These are phyloP conservation scores for Agapanthus africanus DNA, from an alignment of 106 monocot species.

Conservation along the genomic window DNA sequence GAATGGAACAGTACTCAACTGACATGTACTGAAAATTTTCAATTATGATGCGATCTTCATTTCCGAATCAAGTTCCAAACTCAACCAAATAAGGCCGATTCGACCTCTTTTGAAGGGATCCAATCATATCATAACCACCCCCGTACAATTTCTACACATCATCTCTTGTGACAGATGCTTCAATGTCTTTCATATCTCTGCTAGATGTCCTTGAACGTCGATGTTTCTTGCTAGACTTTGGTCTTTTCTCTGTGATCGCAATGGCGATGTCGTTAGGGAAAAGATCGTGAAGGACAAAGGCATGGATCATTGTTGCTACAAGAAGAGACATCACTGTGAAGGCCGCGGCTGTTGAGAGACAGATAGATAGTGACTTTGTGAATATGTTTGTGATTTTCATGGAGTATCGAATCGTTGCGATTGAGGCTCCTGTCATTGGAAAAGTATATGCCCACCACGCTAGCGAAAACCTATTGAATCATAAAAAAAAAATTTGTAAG, in stretches of 20 bases:
- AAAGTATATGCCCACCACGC: constrained; percentile 88
- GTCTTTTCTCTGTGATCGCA: constrained; percentile 46
- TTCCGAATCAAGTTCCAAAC: too few relatives aligned
- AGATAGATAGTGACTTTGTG: constrained; percentile 31
- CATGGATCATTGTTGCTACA: constrained; percentile 47
- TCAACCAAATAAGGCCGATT: too few relatives aligned
- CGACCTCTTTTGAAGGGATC: too few relatives aligned
- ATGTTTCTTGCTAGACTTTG: constrained; percentile 29
- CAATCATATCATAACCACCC: too few relatives aligned
- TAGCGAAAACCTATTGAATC: constrained; percentile 45
- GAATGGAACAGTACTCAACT: too few relatives aligned
- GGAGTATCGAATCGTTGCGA: constrained; percentile 52
- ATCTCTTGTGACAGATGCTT: not conserved
- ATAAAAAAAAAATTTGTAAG: not conserved
- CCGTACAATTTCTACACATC: not conserved
- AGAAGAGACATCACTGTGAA: constrained; percentile 49
- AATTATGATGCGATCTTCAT: too few relatives aligned
- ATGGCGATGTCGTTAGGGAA: constrained; percentile 83
- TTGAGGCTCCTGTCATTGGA: constrained; percentile 63
- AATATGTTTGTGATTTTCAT: constrained; percentile 35
- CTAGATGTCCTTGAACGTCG: constrained; percentile 17
- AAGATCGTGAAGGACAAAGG: constrained; percentile 57
- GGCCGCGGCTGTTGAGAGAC: constrained; percentile 46
- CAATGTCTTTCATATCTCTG: constrained; percentile 23
- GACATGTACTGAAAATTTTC: too few relatives aligned